Evolutionary conservation across 2,329 filamentous ascomycete genomes (phyloP).

Genomic region (Diaporthe ilicicola): DNA sequence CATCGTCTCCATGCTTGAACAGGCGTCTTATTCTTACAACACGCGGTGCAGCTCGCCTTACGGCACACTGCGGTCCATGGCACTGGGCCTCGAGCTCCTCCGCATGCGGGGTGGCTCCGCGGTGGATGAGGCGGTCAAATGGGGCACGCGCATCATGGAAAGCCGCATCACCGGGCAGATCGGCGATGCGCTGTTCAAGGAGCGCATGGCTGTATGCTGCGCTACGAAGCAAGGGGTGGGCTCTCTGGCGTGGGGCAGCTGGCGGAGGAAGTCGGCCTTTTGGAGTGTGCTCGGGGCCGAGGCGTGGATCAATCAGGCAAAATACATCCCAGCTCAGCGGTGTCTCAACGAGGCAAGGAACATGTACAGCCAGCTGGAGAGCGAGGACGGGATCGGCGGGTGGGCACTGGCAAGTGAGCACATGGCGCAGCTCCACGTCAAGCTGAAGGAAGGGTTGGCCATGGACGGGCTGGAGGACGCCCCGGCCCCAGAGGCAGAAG

Average conservation of each 20-base stretch:
- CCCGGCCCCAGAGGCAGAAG: conserved; percentile 44
- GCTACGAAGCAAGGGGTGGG: conserved; percentile 75
- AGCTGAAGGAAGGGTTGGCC: conserved; percentile 57
- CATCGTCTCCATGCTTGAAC: conserved; percentile 87
- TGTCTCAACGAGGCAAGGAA: conserved; percentile 75
- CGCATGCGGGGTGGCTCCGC: conserved; percentile 81
- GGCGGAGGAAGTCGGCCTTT: conserved; percentile 85
- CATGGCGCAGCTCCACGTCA: conserved; percentile 59
- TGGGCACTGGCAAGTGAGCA: conserved; percentile 62
- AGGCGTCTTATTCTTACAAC: conserved; percentile 90
- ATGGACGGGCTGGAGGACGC: conserved; percentile 38
- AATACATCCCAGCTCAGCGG: conserved; percentile 79
- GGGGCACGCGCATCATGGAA: conserved; percentile 84
- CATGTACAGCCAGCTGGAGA: conserved; percentile 60
- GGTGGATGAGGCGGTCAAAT: conserved; percentile 86
- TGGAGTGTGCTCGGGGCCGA: conserved; percentile 89
- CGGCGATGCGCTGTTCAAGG: conserved; percentile 84
- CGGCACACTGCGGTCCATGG: conserved; percentile 79
- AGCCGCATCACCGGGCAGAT: conserved; percentile 76
- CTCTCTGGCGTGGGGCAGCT: conserved; percentile 72
- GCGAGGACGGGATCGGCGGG: conserved; percentile 59
- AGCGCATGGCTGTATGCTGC: conserved; percentile 87
- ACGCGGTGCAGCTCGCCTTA: conserved; percentile 83
- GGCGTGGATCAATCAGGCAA: conserved; percentile 80
- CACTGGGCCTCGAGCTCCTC: conserved; percentile 81